Percentiles rank a stretch among this genome's conserved stretches.
Conservation (phyloP, 345 rosid species). For the Sonneratia alba region DNA sequence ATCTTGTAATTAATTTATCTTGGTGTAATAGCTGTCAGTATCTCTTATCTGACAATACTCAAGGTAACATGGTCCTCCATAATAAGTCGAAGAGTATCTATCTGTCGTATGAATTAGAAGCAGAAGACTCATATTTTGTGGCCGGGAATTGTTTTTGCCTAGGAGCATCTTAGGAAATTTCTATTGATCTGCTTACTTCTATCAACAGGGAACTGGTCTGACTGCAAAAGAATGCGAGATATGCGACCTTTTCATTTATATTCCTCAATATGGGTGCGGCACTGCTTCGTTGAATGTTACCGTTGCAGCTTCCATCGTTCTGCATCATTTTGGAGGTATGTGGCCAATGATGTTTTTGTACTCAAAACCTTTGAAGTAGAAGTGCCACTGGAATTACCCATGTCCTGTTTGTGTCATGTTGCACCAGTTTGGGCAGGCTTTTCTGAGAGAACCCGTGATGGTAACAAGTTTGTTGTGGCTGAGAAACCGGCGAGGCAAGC, state of each 20-base stretch:
- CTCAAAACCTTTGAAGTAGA: neutral
- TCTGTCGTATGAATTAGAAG: neutral
- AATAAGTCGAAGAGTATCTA: neutral
- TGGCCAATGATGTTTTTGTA: neutral
- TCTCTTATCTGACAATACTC: neutral
- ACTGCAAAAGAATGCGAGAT: slow-evolving; percentile 86
- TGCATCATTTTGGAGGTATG: slow-evolving; percentile 94
- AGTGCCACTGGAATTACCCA: neutral
- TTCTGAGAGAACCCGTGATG: slow-evolving; percentile 70
- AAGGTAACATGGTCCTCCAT: neutral
- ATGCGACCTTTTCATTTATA: slow-evolving; percentile 83
- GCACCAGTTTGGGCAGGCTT: slow-evolving; percentile 93
- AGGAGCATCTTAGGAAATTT: neutral
- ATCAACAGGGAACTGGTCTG: slow-evolving; percentile 72
- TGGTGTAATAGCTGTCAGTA: neutral
- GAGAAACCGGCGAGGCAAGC: slow-evolving; percentile 18
- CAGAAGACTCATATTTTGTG: neutral
- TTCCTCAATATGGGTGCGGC: slow-evolving; percentile 88
- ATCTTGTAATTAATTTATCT: neutral
- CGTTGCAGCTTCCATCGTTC: slow-evolving; percentile 86
- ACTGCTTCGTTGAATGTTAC: slow-evolving; percentile 96
- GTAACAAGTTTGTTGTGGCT: slow-evolving; percentile 78
- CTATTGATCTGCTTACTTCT: neutral
- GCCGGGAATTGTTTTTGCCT: neutral
- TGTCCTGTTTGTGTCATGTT: neutral